Conservation (phyloP, 257 asterid species). For the Solanum ahanhuiri region DNA sequence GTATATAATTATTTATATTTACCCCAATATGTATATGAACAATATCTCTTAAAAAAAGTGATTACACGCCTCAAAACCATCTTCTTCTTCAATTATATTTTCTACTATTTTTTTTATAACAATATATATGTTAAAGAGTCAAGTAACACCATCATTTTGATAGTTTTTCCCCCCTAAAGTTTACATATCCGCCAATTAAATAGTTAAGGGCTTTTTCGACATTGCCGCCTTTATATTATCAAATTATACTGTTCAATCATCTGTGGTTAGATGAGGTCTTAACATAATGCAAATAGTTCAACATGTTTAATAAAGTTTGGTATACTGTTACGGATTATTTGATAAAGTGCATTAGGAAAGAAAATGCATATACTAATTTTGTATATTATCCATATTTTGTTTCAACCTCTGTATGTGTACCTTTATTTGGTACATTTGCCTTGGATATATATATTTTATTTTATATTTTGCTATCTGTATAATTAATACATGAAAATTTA, state of each 20-base stretch:
- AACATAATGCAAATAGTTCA: not conserved
- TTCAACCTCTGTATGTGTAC: too few relatives aligned
- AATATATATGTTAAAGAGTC: not conserved
- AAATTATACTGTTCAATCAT: not conserved
- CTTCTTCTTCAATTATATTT: too few relatives aligned
- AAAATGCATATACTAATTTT: too few relatives aligned
- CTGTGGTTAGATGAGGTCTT: not conserved
- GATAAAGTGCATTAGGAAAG: not conserved
- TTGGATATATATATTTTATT: not conserved
- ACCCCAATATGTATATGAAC: too few relatives aligned
- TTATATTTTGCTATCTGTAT: too few relatives aligned
- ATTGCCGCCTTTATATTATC: not conserved
- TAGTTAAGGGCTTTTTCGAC: not conserved
- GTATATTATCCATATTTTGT: too few relatives aligned
- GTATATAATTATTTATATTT: too few relatives aligned
- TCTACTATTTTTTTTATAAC: too few relatives aligned
- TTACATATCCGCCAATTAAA: not conserved
- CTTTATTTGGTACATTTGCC: not conserved
- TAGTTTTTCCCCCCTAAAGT: too few relatives aligned
- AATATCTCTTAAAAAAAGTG: too few relatives aligned
- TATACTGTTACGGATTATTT: not conserved
- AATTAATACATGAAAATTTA: too few relatives aligned
- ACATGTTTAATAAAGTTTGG: not conserved
- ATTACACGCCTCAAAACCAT: too few relatives aligned
- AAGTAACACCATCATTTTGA: not conserved